Evolutionary conservation across 306 rosid species (phyloP).

Genomic region (Neltuma alba): DNA sequence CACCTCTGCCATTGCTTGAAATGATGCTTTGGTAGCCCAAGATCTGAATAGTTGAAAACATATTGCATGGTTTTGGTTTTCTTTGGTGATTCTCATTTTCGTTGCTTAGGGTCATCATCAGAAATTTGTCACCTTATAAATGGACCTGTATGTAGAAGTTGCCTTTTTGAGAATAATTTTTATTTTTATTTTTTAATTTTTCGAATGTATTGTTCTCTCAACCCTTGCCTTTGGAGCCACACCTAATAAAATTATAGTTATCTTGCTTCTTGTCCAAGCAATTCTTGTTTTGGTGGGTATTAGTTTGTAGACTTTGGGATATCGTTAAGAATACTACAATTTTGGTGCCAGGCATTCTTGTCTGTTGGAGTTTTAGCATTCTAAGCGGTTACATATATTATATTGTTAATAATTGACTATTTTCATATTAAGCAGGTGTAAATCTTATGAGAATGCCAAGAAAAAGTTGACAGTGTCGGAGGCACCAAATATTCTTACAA

Average conservation of each 20-base stretch:
- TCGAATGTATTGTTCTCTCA: conserved; percentile 23
- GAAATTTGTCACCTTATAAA: neutral
- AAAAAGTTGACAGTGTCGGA: conserved; percentile 87
- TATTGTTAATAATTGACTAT: conserved; percentile 28
- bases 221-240: conserved; percentile 13
- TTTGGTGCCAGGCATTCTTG: neutral
- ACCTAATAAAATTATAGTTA: neutral
- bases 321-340: neutral
- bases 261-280: neutral
- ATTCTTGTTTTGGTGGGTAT: neutral
- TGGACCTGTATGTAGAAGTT: neutral
- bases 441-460: conserved; percentile 95
- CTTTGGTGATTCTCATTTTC: neutral
- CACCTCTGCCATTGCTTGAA: neutral
- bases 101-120: neutral
- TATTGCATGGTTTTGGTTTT: conserved; percentile 6
- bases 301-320: neutral
- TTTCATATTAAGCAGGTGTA: conserved; percentile 65
- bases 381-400: neutral
- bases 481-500: conserved; percentile 94
- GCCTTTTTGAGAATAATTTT: neutral
- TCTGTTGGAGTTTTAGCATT: conserved; percentile 7
- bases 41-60: conserved; percentile 7
- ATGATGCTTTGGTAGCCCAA: neutral
- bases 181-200: neutral